Evolutionary conservation across 768 basidiomycete genomes (phyloP), one percentile per base, ranked within the genome.

Genomic region (Tremella fuciformis): DNA sequence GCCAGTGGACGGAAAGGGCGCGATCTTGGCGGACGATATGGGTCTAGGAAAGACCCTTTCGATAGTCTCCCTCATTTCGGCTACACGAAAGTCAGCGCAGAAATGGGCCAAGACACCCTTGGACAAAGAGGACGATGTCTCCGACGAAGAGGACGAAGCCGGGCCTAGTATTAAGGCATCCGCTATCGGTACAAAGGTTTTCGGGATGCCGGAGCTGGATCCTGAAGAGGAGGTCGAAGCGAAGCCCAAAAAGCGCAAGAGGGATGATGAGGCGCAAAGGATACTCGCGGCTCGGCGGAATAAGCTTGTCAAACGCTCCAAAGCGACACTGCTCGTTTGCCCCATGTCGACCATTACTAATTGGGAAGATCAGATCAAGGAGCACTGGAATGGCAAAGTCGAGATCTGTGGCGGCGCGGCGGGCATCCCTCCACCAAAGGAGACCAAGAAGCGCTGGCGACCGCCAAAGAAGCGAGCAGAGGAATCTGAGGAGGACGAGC

Each of bases 1-100:
- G 53, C 77, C 77, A 1, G 56, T 62, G 37, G 77, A 77, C 72
- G 80, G 86, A 13, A 91, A 89, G 77, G 89, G 93, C 34, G 84
- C 92, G 6, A 91, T 99, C 64, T 79, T 99, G 54, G 96, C 96
- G 8, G 96, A 99, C 78, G 96, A 99, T 81, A 97, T 96, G 93
- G 94, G 94, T 66, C 84, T 99, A 25, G 94, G 94, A 16, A 98
- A 98, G 78, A 98, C 94, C 0, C 91, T 98, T 53, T 89, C 91
- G 26, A 90, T 93, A 61, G 89, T 98, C 22, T 89, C 94, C 15
- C 82, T 99, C 50, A 87, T 99, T 51, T 92, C 91, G 11, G 84
- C 88, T 25, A 98, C 96, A 1, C 81, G 93, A 13, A 66, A 74
- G 50, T 82, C 87, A 0, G 88, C 96, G 11, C 80, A 78, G 19